Evolutionary conservation across 2,329 filamentous ascomycete species (phyloP).

Genomic region (Diaporthe capsici): DNA sequence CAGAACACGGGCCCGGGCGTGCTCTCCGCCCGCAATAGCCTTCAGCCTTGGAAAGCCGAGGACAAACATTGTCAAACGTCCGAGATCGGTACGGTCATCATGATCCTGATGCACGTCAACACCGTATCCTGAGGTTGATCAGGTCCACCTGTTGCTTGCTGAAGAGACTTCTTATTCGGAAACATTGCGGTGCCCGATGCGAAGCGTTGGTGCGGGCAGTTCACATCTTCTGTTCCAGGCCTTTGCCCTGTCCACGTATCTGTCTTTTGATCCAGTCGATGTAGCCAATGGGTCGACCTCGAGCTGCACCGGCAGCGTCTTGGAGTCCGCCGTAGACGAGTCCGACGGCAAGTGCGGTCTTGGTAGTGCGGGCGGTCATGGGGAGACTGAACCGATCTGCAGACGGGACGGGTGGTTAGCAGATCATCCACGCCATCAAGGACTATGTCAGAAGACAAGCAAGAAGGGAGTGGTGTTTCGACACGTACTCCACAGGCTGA

Average conservation of each 20-base stretch:
- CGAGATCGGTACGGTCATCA: conserved; percentile 43
- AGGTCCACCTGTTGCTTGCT: not conserved
- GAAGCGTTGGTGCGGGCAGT: not conserved
- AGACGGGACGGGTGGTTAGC: conserved; percentile 30
- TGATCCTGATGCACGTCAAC: conserved; percentile 35
- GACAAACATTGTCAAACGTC: not conserved
- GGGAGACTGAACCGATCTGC: conserved; percentile 84
- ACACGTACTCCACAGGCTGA: conserved; percentile 85
- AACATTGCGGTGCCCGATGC: not conserved
- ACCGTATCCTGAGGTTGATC: not conserved
- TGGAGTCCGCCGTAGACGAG: conserved; percentile 85
- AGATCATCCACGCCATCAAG: conserved; percentile 21
- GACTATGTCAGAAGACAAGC: not conserved
- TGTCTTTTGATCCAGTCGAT: conserved; percentile 74
- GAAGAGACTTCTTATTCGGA: not conserved
- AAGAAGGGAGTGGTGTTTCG: not conserved
- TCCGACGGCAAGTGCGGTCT: conserved; percentile 83
- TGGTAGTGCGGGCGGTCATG: conserved; percentile 83
- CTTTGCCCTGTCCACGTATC: conserved; percentile 49
- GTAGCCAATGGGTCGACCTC: conserved; percentile 82
- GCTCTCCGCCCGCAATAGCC: conserved; percentile 19
- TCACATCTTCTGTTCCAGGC: conserved; percentile 43
- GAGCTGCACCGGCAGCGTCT: conserved; percentile 78
- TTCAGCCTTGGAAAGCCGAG: conserved; percentile 36
- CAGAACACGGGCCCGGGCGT: not conserved